Evolutionary conservation across 768 basidiomycete species (phyloP).

Genomic region (Tricholomella constricta): DNA sequence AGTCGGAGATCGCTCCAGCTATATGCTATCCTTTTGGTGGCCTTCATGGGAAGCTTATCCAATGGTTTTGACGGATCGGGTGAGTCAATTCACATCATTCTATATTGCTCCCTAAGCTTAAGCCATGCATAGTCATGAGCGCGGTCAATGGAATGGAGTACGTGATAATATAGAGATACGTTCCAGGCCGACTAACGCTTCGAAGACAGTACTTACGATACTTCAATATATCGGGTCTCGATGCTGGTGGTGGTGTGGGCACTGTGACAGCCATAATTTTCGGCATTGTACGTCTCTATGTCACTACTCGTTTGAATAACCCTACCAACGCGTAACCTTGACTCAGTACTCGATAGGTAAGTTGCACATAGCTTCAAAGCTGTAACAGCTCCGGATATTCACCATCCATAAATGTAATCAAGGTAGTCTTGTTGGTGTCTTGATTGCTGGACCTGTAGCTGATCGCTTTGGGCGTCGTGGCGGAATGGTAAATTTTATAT

Average conservation of each 20-base stretch:
- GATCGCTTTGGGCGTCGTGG: conserved; percentile 46
- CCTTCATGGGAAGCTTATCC: conserved; percentile 47
- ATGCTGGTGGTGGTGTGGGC: conserved; percentile 45
- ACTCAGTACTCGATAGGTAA: conserved; percentile 44
- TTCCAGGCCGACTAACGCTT: conserved; percentile 1
- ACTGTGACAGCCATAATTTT: conserved; percentile 46
- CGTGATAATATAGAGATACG: conserved; percentile 8
- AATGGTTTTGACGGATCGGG: conserved; percentile 52
- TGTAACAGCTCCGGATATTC: background rate
- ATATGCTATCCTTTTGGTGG: conserved; percentile 41
- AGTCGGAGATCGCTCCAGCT: conserved; percentile 42
- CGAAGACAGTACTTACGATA: conserved; percentile 41
- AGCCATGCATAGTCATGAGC: conserved; percentile 52
- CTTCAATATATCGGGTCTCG: conserved; percentile 40
- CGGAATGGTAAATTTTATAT: conserved; percentile 34
- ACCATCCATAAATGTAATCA: background rate
- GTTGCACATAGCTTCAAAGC: background rate
- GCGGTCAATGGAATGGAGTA: conserved; percentile 51
- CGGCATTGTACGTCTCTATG: conserved; percentile 37
- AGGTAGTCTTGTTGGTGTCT: conserved; percentile 40
- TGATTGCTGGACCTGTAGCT: conserved; percentile 42
- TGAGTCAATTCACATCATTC: conserved; percentile 20
- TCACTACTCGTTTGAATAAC: background rate
- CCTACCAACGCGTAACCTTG: background rate
- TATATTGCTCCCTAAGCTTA: too few relatives aligned